A percentile compares a stretch with the other conserved stretches of the same genome.
Conservation (phyloP, 2,329 filamentous ascomycete genomes). For the Zopfia rhizophila region DNA sequence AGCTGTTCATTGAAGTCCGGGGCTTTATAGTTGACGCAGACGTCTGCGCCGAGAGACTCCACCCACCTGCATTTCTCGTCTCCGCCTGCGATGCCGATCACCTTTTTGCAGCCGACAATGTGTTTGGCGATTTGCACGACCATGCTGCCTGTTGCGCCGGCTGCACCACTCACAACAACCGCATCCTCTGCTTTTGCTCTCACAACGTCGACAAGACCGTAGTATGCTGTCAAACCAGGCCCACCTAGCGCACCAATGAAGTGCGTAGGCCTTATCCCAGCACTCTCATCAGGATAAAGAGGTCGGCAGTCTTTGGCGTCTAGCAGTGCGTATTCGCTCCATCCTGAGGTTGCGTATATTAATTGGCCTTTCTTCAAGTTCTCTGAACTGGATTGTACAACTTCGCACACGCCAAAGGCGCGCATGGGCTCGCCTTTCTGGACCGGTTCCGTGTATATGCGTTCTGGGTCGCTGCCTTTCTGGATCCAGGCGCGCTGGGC, state of each 20-base stretch:
- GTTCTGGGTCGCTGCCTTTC: slow-evolving; percentile 50
- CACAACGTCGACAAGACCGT: slow-evolving; percentile 75
- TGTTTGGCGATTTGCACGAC: slow-evolving; percentile 68
- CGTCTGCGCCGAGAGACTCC: slow-evolving; percentile 62
- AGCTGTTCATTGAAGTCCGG: slow-evolving; percentile 60
- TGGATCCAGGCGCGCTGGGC: slow-evolving; percentile 64
- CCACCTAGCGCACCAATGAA: slow-evolving; percentile 60
- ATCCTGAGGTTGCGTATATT: slow-evolving; percentile 66
- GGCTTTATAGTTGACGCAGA: slow-evolving; percentile 66
- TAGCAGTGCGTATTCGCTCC: slow-evolving; percentile 72
- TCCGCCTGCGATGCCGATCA: slow-evolving; percentile 64
- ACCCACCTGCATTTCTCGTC: slow-evolving; percentile 65
- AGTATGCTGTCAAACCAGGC: slow-evolving; percentile 76
- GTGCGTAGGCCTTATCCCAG: slow-evolving; percentile 54
- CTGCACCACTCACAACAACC: slow-evolving; percentile 80
- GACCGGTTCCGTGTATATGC: slow-evolving; percentile 61
- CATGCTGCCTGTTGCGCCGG: slow-evolving; percentile 79
- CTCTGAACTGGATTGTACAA: slow-evolving; percentile 67
- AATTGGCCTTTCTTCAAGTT: slow-evolving; percentile 67
- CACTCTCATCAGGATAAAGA: slow-evolving; percentile 41
- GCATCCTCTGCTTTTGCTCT: slow-evolving; percentile 73
- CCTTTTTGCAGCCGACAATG: slow-evolving; percentile 57
- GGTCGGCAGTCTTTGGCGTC: slow-evolving; percentile 44
- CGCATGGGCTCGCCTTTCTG: slow-evolving; percentile 67
- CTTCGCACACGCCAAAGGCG: slow-evolving; percentile 67